These are phyloP conservation scores for Cladophialophora chaetospira DNA, from an alignment of 2,329 filamentous ascomycete species.

Conservation along the genomic window DNA sequence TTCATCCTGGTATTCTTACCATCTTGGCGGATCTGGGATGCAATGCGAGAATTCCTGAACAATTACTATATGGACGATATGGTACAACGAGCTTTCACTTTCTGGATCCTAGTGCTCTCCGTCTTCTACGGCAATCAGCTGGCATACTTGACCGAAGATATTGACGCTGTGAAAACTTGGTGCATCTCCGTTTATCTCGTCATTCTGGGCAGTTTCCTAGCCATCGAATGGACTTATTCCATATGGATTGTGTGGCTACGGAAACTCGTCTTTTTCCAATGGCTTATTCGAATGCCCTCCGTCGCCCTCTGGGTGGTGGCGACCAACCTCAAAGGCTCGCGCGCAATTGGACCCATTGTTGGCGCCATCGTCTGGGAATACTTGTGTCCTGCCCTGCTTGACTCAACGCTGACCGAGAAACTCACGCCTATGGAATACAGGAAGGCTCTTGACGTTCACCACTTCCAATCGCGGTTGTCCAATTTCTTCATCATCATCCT, in stretches of 20 bases:
- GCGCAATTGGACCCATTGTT: conserved; percentile 47
- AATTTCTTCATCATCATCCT: conserved; percentile 57
- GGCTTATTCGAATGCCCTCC: conserved; percentile 48
- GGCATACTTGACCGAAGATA: conserved; percentile 45
- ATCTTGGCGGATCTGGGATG: conserved; percentile 55
- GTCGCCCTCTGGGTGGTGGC: conserved; percentile 47
- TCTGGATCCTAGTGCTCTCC: conserved; percentile 54
- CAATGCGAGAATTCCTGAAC: conserved; percentile 56
- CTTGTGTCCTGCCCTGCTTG: conserved; percentile 49
- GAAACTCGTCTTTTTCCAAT: conserved; percentile 44
- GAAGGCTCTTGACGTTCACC: conserved; percentile 53
- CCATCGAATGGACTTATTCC: conserved; percentile 5
- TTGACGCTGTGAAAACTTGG: conserved; percentile 42
- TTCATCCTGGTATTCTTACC: conserved; percentile 53
- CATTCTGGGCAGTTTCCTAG: conserved; percentile 50
- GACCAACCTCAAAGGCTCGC: conserved; percentile 42
- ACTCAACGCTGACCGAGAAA: conserved; percentile 48
- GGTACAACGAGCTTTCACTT: conserved; percentile 49
- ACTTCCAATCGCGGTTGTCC: conserved; percentile 54
- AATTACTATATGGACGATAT: conserved; percentile 56
- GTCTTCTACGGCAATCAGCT: conserved; percentile 55
- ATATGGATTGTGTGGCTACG: conserved; percentile 47
- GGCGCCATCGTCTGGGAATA: conserved; percentile 47
- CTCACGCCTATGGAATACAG: conserved; percentile 46
- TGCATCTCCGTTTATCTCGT: conserved; percentile 49